Evolutionary conservation across 1,284 basidiomycete species (phyloP).

Genomic region (Apiotrichum laibachii): DNA sequence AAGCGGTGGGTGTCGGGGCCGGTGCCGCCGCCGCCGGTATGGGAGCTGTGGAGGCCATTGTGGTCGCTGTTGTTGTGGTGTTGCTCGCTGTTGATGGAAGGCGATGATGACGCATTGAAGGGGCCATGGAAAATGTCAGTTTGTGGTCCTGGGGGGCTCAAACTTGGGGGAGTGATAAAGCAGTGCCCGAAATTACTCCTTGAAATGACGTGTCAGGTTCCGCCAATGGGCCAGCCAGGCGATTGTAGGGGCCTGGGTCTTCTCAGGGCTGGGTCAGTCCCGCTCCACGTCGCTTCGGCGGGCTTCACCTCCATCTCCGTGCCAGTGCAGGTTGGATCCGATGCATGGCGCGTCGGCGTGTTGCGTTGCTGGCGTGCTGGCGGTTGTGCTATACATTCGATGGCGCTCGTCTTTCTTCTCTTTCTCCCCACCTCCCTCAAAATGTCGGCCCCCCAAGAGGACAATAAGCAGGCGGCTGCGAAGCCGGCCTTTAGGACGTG

Average conservation of each 20-base stretch:
- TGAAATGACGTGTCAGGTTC: no score
- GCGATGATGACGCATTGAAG: no score
- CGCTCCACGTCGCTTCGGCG: neutral
- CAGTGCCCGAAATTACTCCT: no score
- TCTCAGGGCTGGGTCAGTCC: no score
- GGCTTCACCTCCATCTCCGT: no score
- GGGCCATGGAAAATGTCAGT: neutral
- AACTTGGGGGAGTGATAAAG: neutral
- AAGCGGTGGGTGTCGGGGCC: neutral
- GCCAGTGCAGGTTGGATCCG: no score
- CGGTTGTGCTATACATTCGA: no score
- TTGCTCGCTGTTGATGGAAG: no score
- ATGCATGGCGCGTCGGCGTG: no score
- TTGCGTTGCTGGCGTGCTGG: neutral
- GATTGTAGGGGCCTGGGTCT: no score
- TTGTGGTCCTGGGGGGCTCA: neutral
- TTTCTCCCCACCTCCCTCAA: neutral
- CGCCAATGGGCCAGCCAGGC: no score
- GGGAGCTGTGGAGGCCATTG: neutral
- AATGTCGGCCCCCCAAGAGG: conserved; percentile 3
- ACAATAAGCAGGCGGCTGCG: neutral
- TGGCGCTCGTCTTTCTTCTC: neutral
- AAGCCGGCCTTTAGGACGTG: conserved; percentile 10
- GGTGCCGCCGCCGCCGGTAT: neutral
- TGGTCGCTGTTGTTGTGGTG: neutral